A percentile compares a stretch with the other conserved stretches of the same genome.
Conservation (phyloP, 208 protist genomes). For the Leishmania mexicana region DNA sequence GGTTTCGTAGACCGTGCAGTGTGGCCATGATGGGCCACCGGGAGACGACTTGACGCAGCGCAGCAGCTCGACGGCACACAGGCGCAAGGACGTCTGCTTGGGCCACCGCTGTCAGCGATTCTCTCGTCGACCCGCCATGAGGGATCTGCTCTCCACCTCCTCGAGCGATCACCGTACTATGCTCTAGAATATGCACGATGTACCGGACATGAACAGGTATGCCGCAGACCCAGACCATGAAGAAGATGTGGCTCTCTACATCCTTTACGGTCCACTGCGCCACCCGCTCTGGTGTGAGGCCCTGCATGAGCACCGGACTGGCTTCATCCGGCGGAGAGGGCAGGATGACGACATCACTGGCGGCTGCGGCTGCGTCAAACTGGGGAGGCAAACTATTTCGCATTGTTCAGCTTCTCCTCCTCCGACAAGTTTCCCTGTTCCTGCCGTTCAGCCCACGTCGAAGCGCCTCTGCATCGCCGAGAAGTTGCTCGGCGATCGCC, state of each 20-base stretch:
- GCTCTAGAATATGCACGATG: constrained; percentile 46
- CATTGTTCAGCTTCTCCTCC: background rate
- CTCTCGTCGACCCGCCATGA: background rate
- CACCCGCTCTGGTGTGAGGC: constrained; percentile 1
- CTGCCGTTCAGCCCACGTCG: background rate
- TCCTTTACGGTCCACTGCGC: constrained; percentile 38
- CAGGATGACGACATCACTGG: background rate
- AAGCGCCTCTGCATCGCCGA: background rate
- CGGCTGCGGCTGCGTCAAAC: background rate
- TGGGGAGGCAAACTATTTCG: background rate
- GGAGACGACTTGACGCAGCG: constrained; percentile 20
- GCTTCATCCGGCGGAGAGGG: background rate
- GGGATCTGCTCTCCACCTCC: background rate
- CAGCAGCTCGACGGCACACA: constrained; percentile 32
- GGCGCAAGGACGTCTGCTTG: constrained; percentile 31
- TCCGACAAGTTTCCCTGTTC: background rate
- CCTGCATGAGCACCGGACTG: background rate
- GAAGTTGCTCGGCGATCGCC: background rate
- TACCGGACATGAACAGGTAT: constrained; percentile 66
- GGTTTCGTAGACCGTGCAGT: background rate
- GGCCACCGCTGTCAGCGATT: constrained; percentile 7
- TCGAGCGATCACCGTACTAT: constrained; percentile 11
- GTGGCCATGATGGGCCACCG: background rate
- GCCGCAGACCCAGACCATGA: constrained; percentile 68
- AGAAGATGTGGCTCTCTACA: constrained; percentile 57